Evolutionary conservation across 192 early-diverging fungal genomes (phyloP), one percentile per base, ranked within the genome.

Genomic region (Entomortierella chlamydospora): DNA sequence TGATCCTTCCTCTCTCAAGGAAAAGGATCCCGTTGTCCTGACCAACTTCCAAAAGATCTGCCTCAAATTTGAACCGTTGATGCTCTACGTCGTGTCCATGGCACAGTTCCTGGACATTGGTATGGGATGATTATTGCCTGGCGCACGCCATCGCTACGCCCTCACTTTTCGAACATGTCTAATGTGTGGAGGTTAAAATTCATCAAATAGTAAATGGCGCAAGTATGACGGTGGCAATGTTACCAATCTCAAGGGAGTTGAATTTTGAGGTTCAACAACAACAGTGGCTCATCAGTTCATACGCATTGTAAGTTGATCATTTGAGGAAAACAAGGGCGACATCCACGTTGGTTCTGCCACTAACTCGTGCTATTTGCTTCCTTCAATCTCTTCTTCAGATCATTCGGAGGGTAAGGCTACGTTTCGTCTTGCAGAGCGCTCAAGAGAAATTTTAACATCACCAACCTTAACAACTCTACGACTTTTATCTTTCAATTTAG

Each of bases 51-150:
- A 79, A 34, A 42, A 55, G 28, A 39, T 70, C 31, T 70, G 61
- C 18, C 34, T 55, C 29, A 64, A 50, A 20, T 61, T 33, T 28
- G 62, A 79, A 42, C 76, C 76, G 2, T 31, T 79, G 50, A 79
- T 79, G 76, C 57, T 79, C 23, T 79, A 79, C 26, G 63, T 79
- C 20, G 76, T 79, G 31, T 79, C 76, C 0, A 52, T 79, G 50
- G 76, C 76, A 8, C 76, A 79, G 63, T 79, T 79, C 23, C 57
- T 79, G 26, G 76, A 79, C 56, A 79, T 79, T 17, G 76, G 76
- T 79, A 70, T 22, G 54, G 20, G 26, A 52, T 3, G 2, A 23
- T 25, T 13, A 54, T 37, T 37, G 10, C 10, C 34, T 37, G 34
- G 34, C 4, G 34, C 34, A n/a, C 34, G 10, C 10, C 34, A 37